phyloP scores from a whole-genome alignment of 2,329 filamentous ascomycete genomes.

The Chrysoporthe deuterocubensis region DNA sequence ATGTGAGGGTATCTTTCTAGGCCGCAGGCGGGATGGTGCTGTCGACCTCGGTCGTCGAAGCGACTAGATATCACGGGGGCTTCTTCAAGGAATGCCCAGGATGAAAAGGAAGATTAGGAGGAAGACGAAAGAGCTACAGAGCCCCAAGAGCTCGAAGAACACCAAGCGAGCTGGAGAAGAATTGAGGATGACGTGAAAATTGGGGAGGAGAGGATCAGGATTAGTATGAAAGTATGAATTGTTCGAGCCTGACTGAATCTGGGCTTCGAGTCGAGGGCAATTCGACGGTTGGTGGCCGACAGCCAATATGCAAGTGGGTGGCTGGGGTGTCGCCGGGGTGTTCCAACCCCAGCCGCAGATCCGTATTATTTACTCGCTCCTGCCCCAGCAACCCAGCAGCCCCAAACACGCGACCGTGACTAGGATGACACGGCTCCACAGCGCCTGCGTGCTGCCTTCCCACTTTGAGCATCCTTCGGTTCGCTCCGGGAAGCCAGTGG shows the following conservation, averaged over 20 bases:
- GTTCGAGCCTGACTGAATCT: slow-evolving; percentile 16
- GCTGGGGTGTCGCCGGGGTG: slow-evolving; percentile 14
- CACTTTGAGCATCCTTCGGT: slow-evolving; percentile 12
- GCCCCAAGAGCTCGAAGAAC: slow-evolving; percentile 6
- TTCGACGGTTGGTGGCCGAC: slow-evolving; percentile 11
- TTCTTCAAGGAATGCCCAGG: neutral
- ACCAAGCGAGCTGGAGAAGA: slow-evolving; percentile 1
- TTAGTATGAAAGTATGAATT: slow-evolving; percentile 17
- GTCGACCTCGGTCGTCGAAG: slow-evolving; percentile 16
- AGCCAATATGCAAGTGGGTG: slow-evolving; percentile 20
- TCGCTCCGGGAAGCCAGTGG: slow-evolving; percentile 13
- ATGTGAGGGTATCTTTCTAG: slow-evolving; percentile 23
- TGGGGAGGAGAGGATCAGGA: slow-evolving; percentile 9
- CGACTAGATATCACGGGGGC: slow-evolving; percentile 14
- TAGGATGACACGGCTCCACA: slow-evolving; percentile 18
- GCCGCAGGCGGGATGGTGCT: slow-evolving; percentile 9
- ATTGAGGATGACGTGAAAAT: slow-evolving; percentile 4
- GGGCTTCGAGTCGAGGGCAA: slow-evolving; percentile 6
- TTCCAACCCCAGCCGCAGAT: slow-evolving; percentile 11
- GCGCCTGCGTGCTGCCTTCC: neutral
- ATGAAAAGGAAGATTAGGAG: slow-evolving; percentile 13
- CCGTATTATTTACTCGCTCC: slow-evolving; percentile 21
- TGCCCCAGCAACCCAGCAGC: slow-evolving; percentile 21
- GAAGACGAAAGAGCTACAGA: slow-evolving; percentile 5
- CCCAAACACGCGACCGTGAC: slow-evolving; percentile 17